Base-by-base conservation (phyloP, 129 eudicot genomes). In the Arctium minus region DNA sequence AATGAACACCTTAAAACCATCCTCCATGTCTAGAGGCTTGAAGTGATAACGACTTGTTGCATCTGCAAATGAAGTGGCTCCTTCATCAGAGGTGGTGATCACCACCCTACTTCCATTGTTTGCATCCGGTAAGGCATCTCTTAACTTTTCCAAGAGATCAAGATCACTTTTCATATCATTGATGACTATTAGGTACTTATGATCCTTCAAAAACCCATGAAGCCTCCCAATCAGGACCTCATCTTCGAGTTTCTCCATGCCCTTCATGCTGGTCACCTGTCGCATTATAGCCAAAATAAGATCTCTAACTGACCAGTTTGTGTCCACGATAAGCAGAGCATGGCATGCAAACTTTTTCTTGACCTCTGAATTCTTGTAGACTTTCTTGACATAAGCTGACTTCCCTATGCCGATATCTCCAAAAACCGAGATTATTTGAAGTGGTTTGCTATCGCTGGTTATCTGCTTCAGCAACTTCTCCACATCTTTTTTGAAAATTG, bases 41-140 rank as follows among this genome's bases (percentile, higher is more conserved):
- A 39, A 40, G 40, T 74, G 75, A 60, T 70, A 64, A 18, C 3
- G 42, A 35, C 72, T 82, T 6, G 79, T 8, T 30, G 83, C 50
- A 29, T 73, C 78, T 17, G 68, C 68, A 46, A 70, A 70, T 37
- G 17, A 56, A 72, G 80, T 80, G 27, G 82, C 74, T 8, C 70
- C 68, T n/a, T 83, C 84, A 39, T 74, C 44, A 33, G 90, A 27
- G 53, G 90, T 86, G 7, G 89, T 90, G 75, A 88, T 27, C 39
- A 90, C 33, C 27, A 90, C 78, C 39, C 89, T 78, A 56, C 94
- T 90, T 78, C 86, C 88, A 44, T 80, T 83, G 76, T 27, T 8
- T 8, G 50, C 37, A 40, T 84, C 73, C 0, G 90, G 91, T 31
- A 88, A 79, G 22, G 32, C 86, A 1, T 12, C 30, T 75, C 33